Evolutionary conservation across 345 rosid genomes (phyloP).

Genomic region (Gossypium ekmanianum): DNA sequence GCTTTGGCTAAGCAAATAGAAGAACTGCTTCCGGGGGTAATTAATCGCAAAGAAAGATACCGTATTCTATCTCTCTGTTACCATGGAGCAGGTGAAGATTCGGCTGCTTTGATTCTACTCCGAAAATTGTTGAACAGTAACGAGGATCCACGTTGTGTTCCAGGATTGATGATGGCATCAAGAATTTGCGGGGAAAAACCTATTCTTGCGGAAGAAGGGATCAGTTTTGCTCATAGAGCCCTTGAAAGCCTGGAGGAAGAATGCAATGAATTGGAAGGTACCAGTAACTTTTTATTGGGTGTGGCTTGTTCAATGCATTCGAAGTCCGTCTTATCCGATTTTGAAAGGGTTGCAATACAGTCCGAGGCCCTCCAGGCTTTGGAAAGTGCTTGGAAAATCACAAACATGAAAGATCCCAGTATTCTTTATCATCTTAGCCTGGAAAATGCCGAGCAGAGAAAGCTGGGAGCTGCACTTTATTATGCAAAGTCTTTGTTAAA

Average conservation of each 20-base stretch:
- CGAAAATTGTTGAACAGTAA: conserved; percentile 44
- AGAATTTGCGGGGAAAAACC: conserved; percentile 51
- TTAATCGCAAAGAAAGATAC: conserved; percentile 51
- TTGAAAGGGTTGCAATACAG: conserved; percentile 45
- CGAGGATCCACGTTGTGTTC: conserved; percentile 50
- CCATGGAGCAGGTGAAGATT: conserved; percentile 57
- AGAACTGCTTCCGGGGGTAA: conserved; percentile 59
- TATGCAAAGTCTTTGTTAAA: conserved; percentile 47
- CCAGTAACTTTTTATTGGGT: conserved; percentile 49
- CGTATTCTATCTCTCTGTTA: conserved; percentile 60
- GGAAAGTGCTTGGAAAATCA: conserved; percentile 46
- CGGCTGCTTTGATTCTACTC: conserved; percentile 59
- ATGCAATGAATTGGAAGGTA: conserved; percentile 48
- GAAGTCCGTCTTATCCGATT: conserved; percentile 40
- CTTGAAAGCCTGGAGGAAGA: conserved; percentile 34
- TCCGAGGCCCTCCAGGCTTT: conserved; percentile 60
- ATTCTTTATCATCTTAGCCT: conserved; percentile 58
- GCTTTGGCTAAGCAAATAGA: conserved; percentile 59
- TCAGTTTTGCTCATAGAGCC: conserved; percentile 52
- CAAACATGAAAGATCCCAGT: conserved; percentile 39
- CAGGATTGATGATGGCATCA: conserved; percentile 61
- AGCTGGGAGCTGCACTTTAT: conserved; percentile 49
- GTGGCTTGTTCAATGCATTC: conserved; percentile 51
- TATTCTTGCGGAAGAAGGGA: conserved; percentile 61
- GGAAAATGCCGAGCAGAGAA: conserved; percentile 78